Conservation (phyloP, 2,329 filamentous ascomycete genomes). For the Colletotrichum cordylinicola region DNA sequence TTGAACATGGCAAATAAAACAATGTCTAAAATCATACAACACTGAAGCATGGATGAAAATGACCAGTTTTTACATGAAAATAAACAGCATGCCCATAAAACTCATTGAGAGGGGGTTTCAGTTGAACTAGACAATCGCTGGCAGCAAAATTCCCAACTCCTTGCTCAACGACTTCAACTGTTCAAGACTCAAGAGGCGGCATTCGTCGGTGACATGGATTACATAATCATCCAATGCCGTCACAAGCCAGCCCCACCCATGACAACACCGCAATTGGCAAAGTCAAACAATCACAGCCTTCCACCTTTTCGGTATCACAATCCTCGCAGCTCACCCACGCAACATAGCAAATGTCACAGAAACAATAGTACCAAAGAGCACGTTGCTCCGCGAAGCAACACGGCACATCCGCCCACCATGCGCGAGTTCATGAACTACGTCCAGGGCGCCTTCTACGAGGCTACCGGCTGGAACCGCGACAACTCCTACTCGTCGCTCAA, state of each 20-base stretch:
- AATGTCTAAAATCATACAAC: not conserved
- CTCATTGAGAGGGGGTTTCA: not conserved
- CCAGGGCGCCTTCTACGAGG: constrained; percentile 86
- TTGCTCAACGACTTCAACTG: not conserved
- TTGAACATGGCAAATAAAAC: too few relatives aligned
- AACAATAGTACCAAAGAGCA: not conserved
- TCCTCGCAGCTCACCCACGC: not conserved
- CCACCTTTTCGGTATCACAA: not conserved
- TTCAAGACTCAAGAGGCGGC: not conserved
- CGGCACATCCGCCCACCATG: constrained; percentile 57
- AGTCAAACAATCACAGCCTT: not conserved
- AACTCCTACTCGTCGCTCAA: constrained; percentile 91
- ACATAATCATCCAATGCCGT: not conserved
- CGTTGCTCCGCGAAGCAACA: not conserved
- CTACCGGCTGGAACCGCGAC: constrained; percentile 87
- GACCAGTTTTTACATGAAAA: accelerated
- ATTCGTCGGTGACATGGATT: not conserved
- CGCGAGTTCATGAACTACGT: constrained; percentile 98
- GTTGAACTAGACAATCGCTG: accelerated
- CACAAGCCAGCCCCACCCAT: not conserved
- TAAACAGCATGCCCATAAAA: not conserved
- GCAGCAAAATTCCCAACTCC: too few relatives aligned
- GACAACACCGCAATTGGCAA: not conserved
- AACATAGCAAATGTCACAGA: not conserved
- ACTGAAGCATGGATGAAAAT: not conserved